Evolutionary conservation across 2,329 filamentous ascomycete genomes (phyloP), one percentile per base, ranked within the genome.

Genomic region (Diaporthe sp.): DNA sequence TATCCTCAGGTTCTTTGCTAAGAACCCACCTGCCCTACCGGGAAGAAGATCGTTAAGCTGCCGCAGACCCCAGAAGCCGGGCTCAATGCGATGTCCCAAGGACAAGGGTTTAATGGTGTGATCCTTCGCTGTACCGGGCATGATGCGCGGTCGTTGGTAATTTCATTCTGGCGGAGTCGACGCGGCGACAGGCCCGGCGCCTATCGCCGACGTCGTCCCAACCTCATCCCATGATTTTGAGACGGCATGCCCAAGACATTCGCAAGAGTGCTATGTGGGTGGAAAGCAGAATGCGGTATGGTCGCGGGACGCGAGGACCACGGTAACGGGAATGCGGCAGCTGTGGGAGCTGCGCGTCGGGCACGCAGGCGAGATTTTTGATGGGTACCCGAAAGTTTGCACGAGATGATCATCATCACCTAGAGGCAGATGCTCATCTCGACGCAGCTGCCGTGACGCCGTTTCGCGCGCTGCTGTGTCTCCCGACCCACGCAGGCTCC

Each of bases 331-430:
- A 73, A 57, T 65, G 71, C 71, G 22, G 60, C 58, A 44, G 71
- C 31, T 17, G 60, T 42, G 47, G 71, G 47, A 55, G 71, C 39
- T 73, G 58, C 71, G 58, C 60, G 71, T 57, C 55, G 58, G 49
- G 71, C 58, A 73, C 51, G 71, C 71, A 73, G 71, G 71, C 71
- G 71, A 73, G 34, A 73, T 73, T 73, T 58, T 42, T 49, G 42
- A 72, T 51, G 74, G 70, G 31, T 55, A 44, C 70, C 63, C 51
- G 44, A 72, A 58, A 10, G 70, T 73, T n/a, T 73, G 58, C 51
- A 67, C 42, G 34, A 75, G 61, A 67, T 75, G 71, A 72, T 71
- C 49, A 58, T 49, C 60, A 55, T 67, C 58, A 65, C 39, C 42
- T 34, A 44, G 47, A 44, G 42, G 71, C 37, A 65, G 58, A 61